Evolutionary conservation across 192 early-diverging fungal species (phyloP).

Genomic region (Backusella tarrabulga): DNA sequence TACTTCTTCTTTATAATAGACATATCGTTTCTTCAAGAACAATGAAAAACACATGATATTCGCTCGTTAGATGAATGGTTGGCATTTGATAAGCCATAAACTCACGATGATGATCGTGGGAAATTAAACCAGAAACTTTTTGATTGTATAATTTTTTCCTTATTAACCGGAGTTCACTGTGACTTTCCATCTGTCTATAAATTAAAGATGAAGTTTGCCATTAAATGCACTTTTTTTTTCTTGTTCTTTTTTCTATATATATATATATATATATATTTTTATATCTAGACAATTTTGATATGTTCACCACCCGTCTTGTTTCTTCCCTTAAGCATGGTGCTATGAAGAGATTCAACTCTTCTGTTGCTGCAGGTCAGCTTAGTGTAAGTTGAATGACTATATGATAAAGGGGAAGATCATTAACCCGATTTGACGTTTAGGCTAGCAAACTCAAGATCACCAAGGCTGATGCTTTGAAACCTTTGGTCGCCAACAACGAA

Average conservation of each 20-base stretch:
- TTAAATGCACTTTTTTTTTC: not conserved
- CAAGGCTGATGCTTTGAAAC: slow-evolving; percentile 39
- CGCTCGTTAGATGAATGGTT: too few relatives aligned
- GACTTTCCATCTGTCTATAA: not conserved
- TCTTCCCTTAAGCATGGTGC: not conserved
- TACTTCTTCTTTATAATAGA: not conserved
- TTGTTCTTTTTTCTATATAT: not conserved
- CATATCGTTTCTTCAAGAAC: not conserved
- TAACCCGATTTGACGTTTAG: not conserved
- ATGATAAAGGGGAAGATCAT: not conserved
- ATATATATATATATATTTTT: too few relatives aligned
- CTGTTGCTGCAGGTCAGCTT: not conserved
- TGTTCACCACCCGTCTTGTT: slow-evolving; percentile 9
- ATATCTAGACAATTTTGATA: not conserved
- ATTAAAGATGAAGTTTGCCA: not conserved
- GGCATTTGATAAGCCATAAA: not conserved
- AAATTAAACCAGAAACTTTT: not conserved
- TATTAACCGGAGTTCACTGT: not conserved
- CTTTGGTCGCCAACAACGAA: slow-evolving; percentile 58
- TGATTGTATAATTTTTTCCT: not conserved
- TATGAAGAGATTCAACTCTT: slow-evolving; percentile 15
- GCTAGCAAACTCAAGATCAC: slow-evolving; percentile 22
- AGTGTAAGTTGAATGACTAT: slow-evolving; percentile 1
- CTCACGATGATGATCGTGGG: not conserved
- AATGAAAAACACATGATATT: not conserved